phyloP scores from a whole-genome alignment of 768 basidiomycete genomes.

The Rhizopogon roseolus region DNA sequence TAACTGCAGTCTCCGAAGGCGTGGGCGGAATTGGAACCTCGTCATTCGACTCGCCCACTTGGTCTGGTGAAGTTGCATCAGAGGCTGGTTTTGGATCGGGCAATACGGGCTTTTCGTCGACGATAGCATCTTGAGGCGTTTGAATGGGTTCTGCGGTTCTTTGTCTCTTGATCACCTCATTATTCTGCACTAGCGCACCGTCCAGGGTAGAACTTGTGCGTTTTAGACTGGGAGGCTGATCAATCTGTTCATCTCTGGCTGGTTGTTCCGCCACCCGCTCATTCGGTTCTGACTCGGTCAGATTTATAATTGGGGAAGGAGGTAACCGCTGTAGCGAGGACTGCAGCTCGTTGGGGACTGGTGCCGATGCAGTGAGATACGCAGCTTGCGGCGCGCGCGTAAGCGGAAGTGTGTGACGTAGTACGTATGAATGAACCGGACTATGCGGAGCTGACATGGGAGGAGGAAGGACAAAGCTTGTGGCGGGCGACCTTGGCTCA shows the following conservation, averaged over 20 bases:
- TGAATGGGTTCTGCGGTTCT: background rate
- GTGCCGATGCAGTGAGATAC: conserved; percentile 3
- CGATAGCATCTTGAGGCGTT: background rate
- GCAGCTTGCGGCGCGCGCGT: background rate
- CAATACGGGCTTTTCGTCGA: background rate
- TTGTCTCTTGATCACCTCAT: background rate
- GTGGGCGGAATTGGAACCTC: background rate
- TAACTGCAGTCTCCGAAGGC: background rate
- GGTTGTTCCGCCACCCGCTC: background rate
- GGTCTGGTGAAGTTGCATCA: no score
- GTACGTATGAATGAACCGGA: background rate
- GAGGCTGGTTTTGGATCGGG: background rate
- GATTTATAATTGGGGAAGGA: background rate
- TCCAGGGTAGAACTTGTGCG: background rate
- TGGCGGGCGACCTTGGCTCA: background rate
- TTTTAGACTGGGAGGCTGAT: background rate
- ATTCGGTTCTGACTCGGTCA: background rate
- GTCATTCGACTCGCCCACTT: background rate
- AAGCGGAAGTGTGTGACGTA: background rate
- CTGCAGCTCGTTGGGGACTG: background rate
- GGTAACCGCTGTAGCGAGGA: background rate
- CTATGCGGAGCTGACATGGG: background rate
- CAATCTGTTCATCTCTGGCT: no score
- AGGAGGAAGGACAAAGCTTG: background rate
- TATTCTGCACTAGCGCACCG: background rate